phyloP scores from a whole-genome alignment of 805 yeast genomes.

The Candida ponderosae region DNA sequence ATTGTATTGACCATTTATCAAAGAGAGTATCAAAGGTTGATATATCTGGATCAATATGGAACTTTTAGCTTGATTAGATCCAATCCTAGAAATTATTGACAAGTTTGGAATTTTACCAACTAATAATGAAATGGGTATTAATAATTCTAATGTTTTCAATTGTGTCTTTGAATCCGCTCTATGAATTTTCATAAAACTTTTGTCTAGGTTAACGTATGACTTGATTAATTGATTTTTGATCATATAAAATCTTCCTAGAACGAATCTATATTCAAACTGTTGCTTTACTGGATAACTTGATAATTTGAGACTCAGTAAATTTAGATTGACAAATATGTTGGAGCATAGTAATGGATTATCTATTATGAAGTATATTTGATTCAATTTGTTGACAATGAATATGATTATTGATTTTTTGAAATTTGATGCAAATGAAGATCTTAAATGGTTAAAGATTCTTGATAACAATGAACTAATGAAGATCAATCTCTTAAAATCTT shows the following conservation, averaged over 20 bases:
- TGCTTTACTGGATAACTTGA: constrained; percentile 33
- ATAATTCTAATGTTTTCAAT: constrained; percentile 31
- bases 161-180: constrained; percentile 6
- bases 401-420: constrained; percentile 39
- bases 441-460: constrained; percentile 18
- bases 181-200: constrained; percentile 23
- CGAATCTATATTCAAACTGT: constrained; percentile 44
- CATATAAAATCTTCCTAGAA: constrained; percentile 44
- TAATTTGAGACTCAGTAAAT: constrained; percentile 37
- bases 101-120: constrained; percentile 40
- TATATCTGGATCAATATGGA: constrained; percentile 27
- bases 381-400: constrained; percentile 39
- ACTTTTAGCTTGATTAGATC: constrained; percentile 2
- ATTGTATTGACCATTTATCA: constrained; percentile 34
- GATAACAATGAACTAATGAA: constrained; percentile 17
- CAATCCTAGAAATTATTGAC: constrained; percentile 18
- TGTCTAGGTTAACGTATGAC: constrained; percentile 39
- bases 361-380: constrained; percentile 43
- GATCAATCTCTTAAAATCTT: constrained; percentile 29
- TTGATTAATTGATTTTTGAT: constrained; percentile 42
- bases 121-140: constrained; percentile 44
- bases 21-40: constrained; percentile 25
- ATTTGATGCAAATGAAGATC: constrained; percentile 24
- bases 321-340: constrained; percentile 54
- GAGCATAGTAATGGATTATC: constrained; percentile 51